Evolutionary conservation across 2,329 filamentous ascomycete species (phyloP), one percentile per base, ranked within the genome.

Genomic region (Trichoderma sp.): DNA sequence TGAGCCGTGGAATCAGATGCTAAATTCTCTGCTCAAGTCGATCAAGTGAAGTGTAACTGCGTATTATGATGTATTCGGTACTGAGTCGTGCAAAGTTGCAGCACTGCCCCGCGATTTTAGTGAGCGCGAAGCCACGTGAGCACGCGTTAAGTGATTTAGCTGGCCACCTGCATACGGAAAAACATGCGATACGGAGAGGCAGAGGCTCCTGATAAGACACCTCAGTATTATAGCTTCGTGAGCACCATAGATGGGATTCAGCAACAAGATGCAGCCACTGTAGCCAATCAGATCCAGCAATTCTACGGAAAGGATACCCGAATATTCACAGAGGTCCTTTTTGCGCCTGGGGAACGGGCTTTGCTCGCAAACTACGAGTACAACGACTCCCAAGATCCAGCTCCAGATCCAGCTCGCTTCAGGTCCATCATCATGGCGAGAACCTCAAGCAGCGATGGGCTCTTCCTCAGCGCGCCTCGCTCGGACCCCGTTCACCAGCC

Each of bases 41-140:
- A 47, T 21, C 3, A 53, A 53, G 36, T 39, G 36, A 39, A 39
- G 36, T 39, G 36, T 39, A 39, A 15, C 36, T 39, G 36, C 36
- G 6, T 36, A 43, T 6, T 12, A 21, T 51, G 9, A 21, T 51
- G 43, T 24, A 53, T 53, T 51, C 9, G 11, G 47, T 53, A 24
- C 47, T 24, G 11, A 24, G 21, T 5, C 21, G 47, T 53, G 47
- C 47, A 53, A 24, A 53, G 47, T 51, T 51, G 47, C 57, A 14
- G 24, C 34, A 18, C 8, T 63, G 34, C 61, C 61, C 47, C 32
- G 30, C 64, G 51, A 58, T 24, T n/a, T 32, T 8, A 21, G 28
- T n/a, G 39, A 15, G 51, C 78, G 74, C 78, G 79, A 73, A 58
- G 62, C 78, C 79, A 80, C 77, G 76, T 80, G 79, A 75, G 24